Conservation (phyloP, 2,329 filamentous ascomycete species). For the Pseudocercospora fijiensis region DNA sequence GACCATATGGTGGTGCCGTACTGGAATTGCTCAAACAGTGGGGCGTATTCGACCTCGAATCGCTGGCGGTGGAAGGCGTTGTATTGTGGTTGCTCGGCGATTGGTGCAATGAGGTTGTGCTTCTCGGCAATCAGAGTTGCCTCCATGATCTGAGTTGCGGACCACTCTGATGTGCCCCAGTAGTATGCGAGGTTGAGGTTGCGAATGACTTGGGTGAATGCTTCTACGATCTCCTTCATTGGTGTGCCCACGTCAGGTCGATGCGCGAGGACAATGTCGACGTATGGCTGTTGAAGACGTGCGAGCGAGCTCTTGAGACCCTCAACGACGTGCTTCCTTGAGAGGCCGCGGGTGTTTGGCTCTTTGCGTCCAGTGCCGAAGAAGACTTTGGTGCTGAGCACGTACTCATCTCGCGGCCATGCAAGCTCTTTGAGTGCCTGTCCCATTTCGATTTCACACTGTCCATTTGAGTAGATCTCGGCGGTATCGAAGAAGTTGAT, state of each 20-base stretch:
- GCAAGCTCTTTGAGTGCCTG: slow-evolving; percentile 47
- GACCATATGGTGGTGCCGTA: slow-evolving; percentile 60
- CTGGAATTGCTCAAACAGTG: slow-evolving; percentile 57
- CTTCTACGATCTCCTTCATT: slow-evolving; percentile 59
- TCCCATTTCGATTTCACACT: slow-evolving; percentile 62
- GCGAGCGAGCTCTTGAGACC: slow-evolving; percentile 59
- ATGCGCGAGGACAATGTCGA: slow-evolving; percentile 64
- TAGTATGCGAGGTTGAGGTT: slow-evolving; percentile 63
- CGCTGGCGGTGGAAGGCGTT: slow-evolving; percentile 62
- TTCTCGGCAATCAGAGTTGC: slow-evolving; percentile 55
- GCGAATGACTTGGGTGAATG: slow-evolving; percentile 52
- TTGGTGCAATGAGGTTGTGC: slow-evolving; percentile 60
- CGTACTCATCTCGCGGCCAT: slow-evolving; percentile 51
- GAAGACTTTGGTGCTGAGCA: slow-evolving; percentile 49
- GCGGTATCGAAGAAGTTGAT: slow-evolving; percentile 53
- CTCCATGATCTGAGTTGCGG: slow-evolving; percentile 58
- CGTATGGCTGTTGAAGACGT: slow-evolving; percentile 64
- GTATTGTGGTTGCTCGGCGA: slow-evolving; percentile 59
- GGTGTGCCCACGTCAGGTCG: slow-evolving; percentile 53
- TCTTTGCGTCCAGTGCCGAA: slow-evolving; percentile 57
- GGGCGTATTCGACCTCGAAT: slow-evolving; percentile 62
- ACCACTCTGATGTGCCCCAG: slow-evolving; percentile 64
- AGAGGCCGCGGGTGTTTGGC: slow-evolving; percentile 54
- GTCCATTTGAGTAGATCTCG: slow-evolving; percentile 57
- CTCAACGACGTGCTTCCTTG: slow-evolving; percentile 55